Conservation (phyloP, 2,329 filamentous ascomycete species). For the Ramularia endophylla region DNA sequence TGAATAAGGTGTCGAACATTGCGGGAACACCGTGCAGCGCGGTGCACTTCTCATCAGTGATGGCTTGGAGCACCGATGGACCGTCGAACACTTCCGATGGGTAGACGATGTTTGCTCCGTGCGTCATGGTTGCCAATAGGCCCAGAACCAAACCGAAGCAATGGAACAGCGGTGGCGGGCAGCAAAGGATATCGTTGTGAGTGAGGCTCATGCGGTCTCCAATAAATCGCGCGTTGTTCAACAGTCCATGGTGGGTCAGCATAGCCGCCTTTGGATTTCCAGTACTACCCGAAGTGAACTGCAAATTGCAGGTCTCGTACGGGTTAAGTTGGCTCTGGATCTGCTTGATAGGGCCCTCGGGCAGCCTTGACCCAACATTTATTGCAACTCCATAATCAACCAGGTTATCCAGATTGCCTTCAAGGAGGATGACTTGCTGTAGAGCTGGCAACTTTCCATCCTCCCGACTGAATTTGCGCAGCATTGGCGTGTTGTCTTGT, state of each 20-base stretch:
- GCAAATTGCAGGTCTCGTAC: conserved; percentile 66
- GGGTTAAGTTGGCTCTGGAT: conserved; percentile 53
- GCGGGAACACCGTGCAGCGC: conserved; percentile 74
- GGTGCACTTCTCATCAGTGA: conserved; percentile 50
- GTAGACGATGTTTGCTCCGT: conserved; percentile 71
- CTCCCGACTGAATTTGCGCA: conserved; percentile 32
- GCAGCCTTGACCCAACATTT: conserved; percentile 44
- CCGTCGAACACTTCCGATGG: conserved; percentile 69
- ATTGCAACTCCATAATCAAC: conserved; percentile 22
- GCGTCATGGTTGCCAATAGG: conserved; percentile 64
- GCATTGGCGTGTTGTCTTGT: conserved; percentile 56
- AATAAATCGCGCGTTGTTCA: conserved; percentile 26
- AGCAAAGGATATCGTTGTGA: conserved; percentile 64
- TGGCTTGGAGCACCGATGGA: conserved; percentile 57
- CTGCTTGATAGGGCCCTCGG: conserved; percentile 47
- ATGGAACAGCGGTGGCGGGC: conserved; percentile 78
- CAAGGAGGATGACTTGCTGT: conserved; percentile 23
- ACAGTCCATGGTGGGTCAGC: conserved; percentile 48
- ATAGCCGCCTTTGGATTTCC: conserved; percentile 68
- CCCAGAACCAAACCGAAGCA: conserved; percentile 78
- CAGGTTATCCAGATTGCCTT: conserved; percentile 18
- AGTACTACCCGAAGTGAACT: conserved; percentile 57
- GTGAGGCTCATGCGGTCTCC: conserved; percentile 69
- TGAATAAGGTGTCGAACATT: conserved; percentile 67
- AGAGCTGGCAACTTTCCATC: conserved; percentile 16